Percentiles rank a stretch among this genome's conserved stretches.
Evolutionary conservation across 176 grass and related monocot species (phyloP).

Genomic region (Leersia perrieri): DNA sequence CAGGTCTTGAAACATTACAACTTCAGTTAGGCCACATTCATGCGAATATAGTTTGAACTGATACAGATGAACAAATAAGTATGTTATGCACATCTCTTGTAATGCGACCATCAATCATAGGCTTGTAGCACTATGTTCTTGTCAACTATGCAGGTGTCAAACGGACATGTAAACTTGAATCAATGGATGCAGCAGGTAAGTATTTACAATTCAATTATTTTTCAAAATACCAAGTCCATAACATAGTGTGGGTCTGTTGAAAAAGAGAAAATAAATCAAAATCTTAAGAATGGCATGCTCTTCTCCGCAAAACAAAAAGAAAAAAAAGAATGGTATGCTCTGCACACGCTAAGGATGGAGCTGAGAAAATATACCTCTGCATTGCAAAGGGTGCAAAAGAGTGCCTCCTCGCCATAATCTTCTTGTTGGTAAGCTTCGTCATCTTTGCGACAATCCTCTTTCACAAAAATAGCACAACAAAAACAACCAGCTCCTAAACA

Average conservation of each 20-base stretch:
- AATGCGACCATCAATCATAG: neutral
- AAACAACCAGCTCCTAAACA: conserved; percentile 65
- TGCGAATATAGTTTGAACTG: conserved; percentile 1
- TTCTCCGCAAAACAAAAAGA: no score
- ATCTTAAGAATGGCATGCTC: no score
- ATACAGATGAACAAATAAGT: neutral
- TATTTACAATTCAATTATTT: conserved; percentile 4
- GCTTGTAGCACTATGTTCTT: neutral
- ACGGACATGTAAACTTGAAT: conserved; percentile 14
- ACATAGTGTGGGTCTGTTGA: neutral
- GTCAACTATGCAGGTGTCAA: neutral
- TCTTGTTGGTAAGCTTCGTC: conserved; percentile 67
- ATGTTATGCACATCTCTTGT: neutral
- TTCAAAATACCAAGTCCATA: conserved; percentile 2
- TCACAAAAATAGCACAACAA: conserved; percentile 75
- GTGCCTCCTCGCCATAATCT: conserved; percentile 72
- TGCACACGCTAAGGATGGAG: neutral
- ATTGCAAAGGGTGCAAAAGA: conserved; percentile 95
- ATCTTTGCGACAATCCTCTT: conserved; percentile 76
- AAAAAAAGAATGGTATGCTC: conserved; percentile 24
- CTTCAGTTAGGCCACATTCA: neutral
- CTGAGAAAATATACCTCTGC: conserved; percentile 56
- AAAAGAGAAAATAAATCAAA: conserved; percentile 5
- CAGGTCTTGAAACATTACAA: neutral
- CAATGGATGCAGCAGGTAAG: neutral